Evolutionary conservation across 2,329 filamentous ascomycete genomes (phyloP).

Genomic region (Cladophialophora bantiana): DNA sequence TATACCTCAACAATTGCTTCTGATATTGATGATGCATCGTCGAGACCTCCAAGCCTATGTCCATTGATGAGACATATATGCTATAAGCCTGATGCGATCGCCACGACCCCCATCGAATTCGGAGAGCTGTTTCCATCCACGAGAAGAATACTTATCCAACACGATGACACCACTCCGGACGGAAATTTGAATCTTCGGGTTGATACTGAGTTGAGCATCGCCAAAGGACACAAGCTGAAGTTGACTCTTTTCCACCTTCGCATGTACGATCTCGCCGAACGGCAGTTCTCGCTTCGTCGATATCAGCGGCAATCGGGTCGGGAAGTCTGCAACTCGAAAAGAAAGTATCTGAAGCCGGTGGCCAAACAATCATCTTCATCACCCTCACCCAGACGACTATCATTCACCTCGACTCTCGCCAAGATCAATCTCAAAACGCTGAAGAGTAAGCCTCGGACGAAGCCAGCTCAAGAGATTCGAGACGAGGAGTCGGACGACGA

Average conservation of each 20-base stretch:
- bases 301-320: conserved; percentile 93
- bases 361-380: conserved; percentile 25
- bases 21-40: conserved; percentile 65
- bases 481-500: conserved; percentile 47
- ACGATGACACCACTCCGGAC: conserved; percentile 88
- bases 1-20: conserved; percentile 77
- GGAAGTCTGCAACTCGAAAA: conserved; percentile 85
- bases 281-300: conserved; percentile 87
- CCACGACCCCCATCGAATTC: conserved; percentile 83
- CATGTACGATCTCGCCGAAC: conserved; percentile 86
- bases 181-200: conserved; percentile 97
- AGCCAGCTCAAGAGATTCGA: conserved; percentile 64
- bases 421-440: conserved; percentile 62
- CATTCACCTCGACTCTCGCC: conserved; percentile 66
- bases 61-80: conserved; percentile 37
- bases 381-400: conserved; percentile 54
- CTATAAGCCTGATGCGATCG: conserved; percentile 70
- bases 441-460: conserved; percentile 59
- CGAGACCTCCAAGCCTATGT: conserved; percentile 22
- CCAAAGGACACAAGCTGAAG: conserved; percentile 65
- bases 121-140: conserved; percentile 84
- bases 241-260: conserved; percentile 89
- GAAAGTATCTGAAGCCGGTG: conserved; percentile 66
- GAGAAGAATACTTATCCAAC: conserved; percentile 79
- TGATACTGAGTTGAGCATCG: conserved; percentile 72